These are phyloP conservation scores for Mucor saturninus DNA, from an alignment of 371 early-diverging fungal species.

Conservation along the genomic window DNA sequence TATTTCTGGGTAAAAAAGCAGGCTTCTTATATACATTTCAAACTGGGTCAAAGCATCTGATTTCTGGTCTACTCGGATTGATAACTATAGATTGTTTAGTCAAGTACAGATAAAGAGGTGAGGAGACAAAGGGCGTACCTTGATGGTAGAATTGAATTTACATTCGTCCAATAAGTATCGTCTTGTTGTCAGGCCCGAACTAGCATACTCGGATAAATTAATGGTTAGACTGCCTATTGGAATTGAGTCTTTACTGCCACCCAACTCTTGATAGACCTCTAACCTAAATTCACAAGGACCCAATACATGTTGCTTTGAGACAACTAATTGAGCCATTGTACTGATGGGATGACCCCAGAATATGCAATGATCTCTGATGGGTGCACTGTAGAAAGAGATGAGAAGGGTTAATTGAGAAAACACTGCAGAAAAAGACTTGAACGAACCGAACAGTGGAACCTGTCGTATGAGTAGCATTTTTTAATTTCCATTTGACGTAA, in stretches of 20 bases:
- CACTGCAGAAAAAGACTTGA: neutral
- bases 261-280: conserved; percentile 62
- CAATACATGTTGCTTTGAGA: conserved; percentile 61
- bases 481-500: conserved; percentile 38
- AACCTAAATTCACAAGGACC: conserved; percentile 64
- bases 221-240: conserved; percentile 54
- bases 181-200: conserved; percentile 34
- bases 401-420: neutral
- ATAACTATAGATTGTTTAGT: conserved; percentile 24
- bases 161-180: conserved; percentile 50
- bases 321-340: conserved; percentile 46
- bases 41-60: conserved; percentile 29
- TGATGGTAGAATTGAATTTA: conserved; percentile 56
- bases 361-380: conserved; percentile 61
- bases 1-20: neutral
- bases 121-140: conserved; percentile 23
- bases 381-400: conserved; percentile 34
- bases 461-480: conserved; percentile 30
- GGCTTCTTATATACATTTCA: conserved; percentile 27
- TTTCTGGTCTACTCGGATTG: conserved; percentile 41
- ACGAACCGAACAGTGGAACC: conserved; percentile 34
- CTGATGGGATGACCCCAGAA: conserved; percentile 52
- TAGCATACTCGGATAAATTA: conserved; percentile 55
- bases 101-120: neutral
- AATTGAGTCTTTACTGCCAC: conserved; percentile 56